Base-by-base conservation (phyloP, 2,329 filamentous ascomycete species). In the Exophiala phaeomuriformis region DNA sequence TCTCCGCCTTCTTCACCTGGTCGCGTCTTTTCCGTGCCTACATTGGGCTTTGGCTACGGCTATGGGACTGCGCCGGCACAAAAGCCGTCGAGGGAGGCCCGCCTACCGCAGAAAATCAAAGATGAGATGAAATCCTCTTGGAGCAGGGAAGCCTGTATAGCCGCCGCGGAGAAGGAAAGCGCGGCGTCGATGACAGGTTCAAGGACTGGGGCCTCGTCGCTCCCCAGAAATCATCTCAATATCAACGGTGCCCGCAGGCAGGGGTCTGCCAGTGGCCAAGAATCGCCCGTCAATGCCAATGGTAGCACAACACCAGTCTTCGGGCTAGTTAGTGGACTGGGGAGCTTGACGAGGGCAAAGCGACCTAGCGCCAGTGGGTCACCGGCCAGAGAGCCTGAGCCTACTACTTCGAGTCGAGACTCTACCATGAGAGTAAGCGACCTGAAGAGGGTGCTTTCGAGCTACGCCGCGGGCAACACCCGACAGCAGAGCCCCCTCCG, bases 41-140 rank as follows among this genome's bases (percentile, higher is more conserved):
- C 84, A 3, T 69, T 87, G 10, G 77, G 75, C 45, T 66, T 77
- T 69, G 49, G 73, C 65, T 57, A 67, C 74, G 61, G 75, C 64
- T 65, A 66, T 65, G 30, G 71, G 64, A 50, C 71, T 5, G 65
- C 69, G 1, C 65, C 42, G 62, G 61, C 30, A 36, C 64, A 35
- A 37, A 68, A 52, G 64, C 65, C 54, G 2, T 64, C 60, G 55
- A 67, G 49, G 67, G 73, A 77, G 35, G 69, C 71, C n/a, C 77
- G 84, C 53, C 73, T 95, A 2, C 86, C 89, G 0, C 68, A 73
- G 10, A 76, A 75, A 30, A 80, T 89, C 61, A 82, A 79, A 60
- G 87, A 93, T 57, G 80, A 88, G 61, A 87, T 96, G 79, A 72
- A 89, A 53, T 75, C 80, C 19, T 81, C 87, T 45, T 96, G 91